Base-by-base conservation (phyloP, 1,284 basidiomycete genomes). In the Ceratobasidium sp. region DNA sequence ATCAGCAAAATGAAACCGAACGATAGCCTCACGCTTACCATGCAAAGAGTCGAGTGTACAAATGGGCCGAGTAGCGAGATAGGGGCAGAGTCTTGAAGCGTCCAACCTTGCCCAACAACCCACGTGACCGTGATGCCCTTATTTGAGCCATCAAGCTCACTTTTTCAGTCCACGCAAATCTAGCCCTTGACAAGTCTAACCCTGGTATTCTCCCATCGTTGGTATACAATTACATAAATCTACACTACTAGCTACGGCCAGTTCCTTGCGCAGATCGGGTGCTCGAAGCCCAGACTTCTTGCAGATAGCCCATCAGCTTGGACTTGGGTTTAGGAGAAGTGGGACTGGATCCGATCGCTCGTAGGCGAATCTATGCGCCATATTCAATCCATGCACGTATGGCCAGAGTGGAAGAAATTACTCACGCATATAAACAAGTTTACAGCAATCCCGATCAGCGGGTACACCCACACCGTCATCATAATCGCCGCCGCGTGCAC, bases 381-480 rank as follows among this genome's bases (percentile, higher is more conserved):
- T 46, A 7, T 41, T 53, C 11, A 48, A 24, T 34, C 3, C 39
- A 19, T 2, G 39, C 29, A 6, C 29, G 14, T 22, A 14, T n/a
- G 29, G 2, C 34, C 3, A 14, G 3, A 62, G 37, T 7, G 34
- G 34, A 29, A 6, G 39, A 27, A 19, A n/a, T 14, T 22, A 71
- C 68, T 22, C 34, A 71, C 68, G 68, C 68, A 71, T 71, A 71
- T 71, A 71, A 71, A 71, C 56, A 71, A 16, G 43, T 56, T 49
- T 5, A 71, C 68, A 1, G 46, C 22, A 14, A 71, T 59, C 16
- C 68, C 68, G 13, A 71, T 43, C 27, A 71, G 22, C 68, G 68
- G 56, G 43, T 71, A 71, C 1, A 71, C 24, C 68, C 68, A 71
- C 22, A 71, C 56, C 1, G 68, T 39, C 49, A 61, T 19, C 0